Conservation (phyloP, 805 yeast genomes). For the Candida ulmi region DNA sequence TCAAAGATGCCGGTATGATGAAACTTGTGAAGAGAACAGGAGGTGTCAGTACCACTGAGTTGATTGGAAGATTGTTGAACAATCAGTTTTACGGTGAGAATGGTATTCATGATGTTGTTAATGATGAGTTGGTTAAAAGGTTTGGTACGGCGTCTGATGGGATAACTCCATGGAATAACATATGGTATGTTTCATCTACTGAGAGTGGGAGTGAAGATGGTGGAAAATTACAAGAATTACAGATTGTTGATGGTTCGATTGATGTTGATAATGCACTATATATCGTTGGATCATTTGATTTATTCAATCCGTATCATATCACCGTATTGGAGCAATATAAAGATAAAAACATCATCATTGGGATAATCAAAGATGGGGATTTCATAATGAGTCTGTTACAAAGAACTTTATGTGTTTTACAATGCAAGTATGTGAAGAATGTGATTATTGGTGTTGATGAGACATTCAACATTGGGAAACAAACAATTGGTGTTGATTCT, state of each 20-base stretch:
- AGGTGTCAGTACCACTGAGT: conserved; percentile 90
- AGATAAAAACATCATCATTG: conserved; percentile 49
- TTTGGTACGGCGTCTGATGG: conserved; percentile 70
- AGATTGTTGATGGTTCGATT: conserved; percentile 12
- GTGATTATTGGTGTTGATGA: conserved; percentile 41
- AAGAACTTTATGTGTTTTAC: conserved; percentile 80
- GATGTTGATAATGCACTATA: conserved; percentile 34
- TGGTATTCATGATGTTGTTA: conserved; percentile 9
- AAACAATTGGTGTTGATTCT: conserved; percentile 21
- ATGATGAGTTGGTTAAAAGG: conserved; percentile 22
- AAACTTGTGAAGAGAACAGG: conserved; percentile 91
- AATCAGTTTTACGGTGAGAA: conserved; percentile 13
- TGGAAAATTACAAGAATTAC: conserved; percentile 20
- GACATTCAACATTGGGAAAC: conserved; percentile 5
- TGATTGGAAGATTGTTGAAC: conserved; percentile 79
- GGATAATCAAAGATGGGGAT: conserved; percentile 67
- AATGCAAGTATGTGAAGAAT: conserved; percentile 80
- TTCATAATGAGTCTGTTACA: conserved; percentile 86
- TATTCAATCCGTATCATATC: conserved; percentile 92
- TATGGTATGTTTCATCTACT: conserved; percentile 39
- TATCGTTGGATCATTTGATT: conserved; percentile 83
- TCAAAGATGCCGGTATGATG: conserved; percentile 82
- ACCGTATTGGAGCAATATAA: conserved; percentile 48
- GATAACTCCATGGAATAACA: conserved; percentile 42
- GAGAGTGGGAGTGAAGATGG: too few relatives aligned